Conservation (phyloP, 805 yeast genomes). For the Candida jianshihensis region DNA sequence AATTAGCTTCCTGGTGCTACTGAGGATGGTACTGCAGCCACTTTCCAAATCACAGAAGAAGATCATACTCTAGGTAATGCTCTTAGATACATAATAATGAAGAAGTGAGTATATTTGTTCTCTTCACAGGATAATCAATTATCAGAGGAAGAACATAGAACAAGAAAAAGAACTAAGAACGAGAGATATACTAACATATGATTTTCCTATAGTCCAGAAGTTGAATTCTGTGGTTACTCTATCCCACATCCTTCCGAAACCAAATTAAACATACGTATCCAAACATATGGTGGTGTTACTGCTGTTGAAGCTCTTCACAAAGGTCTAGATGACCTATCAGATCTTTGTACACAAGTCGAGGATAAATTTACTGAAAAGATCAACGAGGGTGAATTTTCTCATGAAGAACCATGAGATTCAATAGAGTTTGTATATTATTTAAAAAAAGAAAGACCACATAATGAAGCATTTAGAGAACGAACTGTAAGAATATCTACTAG, state of each 20-base stretch:
- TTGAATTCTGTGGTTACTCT: constrained; percentile 96
- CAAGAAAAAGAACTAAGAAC: too few relatives aligned
- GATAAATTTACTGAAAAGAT: constrained; percentile 66
- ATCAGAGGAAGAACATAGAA: too few relatives aligned
- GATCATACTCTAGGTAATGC: constrained; percentile 97
- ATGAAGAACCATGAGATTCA: constrained; percentile 45
- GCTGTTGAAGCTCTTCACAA: constrained; percentile 91
- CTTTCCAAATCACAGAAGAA: constrained; percentile 87
- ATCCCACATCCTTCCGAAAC: constrained; percentile 97
- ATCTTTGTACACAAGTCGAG: constrained; percentile 79
- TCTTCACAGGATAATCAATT: too few relatives aligned
- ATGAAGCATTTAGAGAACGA: too few relatives aligned
- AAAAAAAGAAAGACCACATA: too few relatives aligned
- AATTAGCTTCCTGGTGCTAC: constrained; percentile 69
- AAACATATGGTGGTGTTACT: constrained; percentile 78
- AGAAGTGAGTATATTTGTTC: constrained; percentile 60
- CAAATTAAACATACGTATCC: constrained; percentile 83
- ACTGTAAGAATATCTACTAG: too few relatives aligned
- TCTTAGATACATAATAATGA: constrained; percentile 89
- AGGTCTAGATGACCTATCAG: constrained; percentile 80
- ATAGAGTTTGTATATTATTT: too few relatives aligned
- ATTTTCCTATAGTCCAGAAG: constrained; percentile 63
- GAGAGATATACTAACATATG: constrained; percentile 4
- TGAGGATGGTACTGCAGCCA: constrained; percentile 90
- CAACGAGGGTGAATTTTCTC: constrained; percentile 43